Percentiles rank a stretch among this genome's conserved stretches.
Evolutionary conservation across 2,329 filamentous ascomycete genomes (phyloP).

Genomic region (Diaporthe capsici): DNA sequence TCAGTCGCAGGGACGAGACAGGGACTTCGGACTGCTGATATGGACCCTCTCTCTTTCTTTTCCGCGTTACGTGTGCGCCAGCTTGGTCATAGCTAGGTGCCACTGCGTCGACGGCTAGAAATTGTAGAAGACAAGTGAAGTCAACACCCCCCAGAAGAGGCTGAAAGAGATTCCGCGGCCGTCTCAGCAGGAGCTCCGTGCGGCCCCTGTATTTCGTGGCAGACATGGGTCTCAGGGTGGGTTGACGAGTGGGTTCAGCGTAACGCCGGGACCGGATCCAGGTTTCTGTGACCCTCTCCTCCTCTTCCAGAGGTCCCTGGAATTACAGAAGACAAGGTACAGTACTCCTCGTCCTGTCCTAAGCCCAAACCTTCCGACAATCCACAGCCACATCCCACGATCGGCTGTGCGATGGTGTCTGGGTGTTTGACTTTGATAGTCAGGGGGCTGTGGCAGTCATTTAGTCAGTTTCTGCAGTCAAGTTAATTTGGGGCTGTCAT

Average conservation of each 20-base stretch:
- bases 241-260: constrained; percentile 24
- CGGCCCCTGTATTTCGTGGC: constrained; percentile 38
- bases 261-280: constrained; percentile 36
- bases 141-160: constrained; percentile 14
- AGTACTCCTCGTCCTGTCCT: neutral
- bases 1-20: constrained; percentile 28
- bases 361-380: neutral
- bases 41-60: neutral
- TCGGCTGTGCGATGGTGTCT: constrained; percentile 17
- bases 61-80: neutral
- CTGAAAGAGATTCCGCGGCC: constrained; percentile 33
- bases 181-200: constrained; percentile 36
- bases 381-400: constrained; percentile 13
- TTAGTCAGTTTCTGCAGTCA: neutral
- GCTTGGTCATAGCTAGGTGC: neutral
- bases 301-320: neutral
- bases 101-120: neutral
- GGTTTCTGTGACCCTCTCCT: constrained; percentile 6
- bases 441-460: constrained; percentile 29
- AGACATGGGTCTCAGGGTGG: constrained; percentile 22
- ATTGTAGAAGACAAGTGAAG: neutral
- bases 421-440: constrained; percentile 1
- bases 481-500: neutral
- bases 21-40: constrained; percentile 20
- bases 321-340: neutral